These are phyloP conservation scores for Kwoniella sp. DNA, from an alignment of 768 basidiomycete genomes.

Conservation along the genomic window DNA sequence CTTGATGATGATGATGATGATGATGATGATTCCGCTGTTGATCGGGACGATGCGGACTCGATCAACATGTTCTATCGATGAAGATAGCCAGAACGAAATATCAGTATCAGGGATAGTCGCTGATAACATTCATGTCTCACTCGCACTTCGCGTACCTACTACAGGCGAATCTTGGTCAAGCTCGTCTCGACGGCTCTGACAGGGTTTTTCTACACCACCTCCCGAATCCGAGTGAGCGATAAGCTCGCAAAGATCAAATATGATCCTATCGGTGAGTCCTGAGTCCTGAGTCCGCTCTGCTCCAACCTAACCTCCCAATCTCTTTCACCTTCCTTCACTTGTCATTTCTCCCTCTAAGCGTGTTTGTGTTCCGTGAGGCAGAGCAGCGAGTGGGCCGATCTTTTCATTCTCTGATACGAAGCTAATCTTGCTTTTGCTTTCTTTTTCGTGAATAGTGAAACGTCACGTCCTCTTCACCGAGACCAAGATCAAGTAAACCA, in stretches of 20 bases:
- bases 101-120: too few species aligned
- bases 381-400: too few species aligned
- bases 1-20: too few species aligned
- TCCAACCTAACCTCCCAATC: too few species aligned
- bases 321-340: background rate
- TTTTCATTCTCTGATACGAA: too few species aligned
- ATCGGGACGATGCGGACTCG: too few species aligned
- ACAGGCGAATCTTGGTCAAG: slow-evolving; percentile 79
- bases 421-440: background rate
- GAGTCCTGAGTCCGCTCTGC: background rate
- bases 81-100: too few species aligned
- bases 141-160: background rate
- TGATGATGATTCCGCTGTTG: too few species aligned
- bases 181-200: slow-evolving; percentile 89
- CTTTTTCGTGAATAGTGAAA: slow-evolving; percentile 43
- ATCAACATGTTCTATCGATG: too few species aligned
- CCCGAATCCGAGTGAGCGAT: slow-evolving; percentile 72
- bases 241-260: slow-evolving; percentile 88
- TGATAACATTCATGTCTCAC: background rate
- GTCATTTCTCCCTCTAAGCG: too few species aligned
- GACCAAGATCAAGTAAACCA: slow-evolving; percentile 51
- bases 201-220: slow-evolving; percentile 85
- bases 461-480: slow-evolving; percentile 54
- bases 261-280: slow-evolving; percentile 72
- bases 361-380: too few species aligned